Evolutionary conservation across 108 stramenopile species (phyloP).

Genomic region (Skeletonema menzelii): DNA sequence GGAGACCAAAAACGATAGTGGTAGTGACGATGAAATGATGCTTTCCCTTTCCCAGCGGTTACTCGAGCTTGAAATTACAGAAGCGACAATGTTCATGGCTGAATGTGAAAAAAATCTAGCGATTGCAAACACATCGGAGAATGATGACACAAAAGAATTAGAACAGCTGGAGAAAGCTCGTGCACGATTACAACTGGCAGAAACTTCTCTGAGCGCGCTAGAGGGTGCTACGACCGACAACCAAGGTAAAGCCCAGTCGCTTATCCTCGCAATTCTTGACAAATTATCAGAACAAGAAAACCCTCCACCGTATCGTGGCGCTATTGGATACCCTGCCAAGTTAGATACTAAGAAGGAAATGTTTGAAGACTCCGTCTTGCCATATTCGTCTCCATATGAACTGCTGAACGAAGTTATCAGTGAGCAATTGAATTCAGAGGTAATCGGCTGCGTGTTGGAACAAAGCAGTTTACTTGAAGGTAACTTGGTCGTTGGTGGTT

Average conservation of each 20-base stretch:
- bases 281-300: conserved; percentile 35
- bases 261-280: conserved; percentile 22
- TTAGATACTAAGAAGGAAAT: conserved; percentile 49
- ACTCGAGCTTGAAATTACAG: conserved; percentile 67
- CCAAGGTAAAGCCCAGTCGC: conserved; percentile 1
- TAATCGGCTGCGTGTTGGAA: conserved; percentile 81
- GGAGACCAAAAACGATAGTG: conserved; percentile 8
- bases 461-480: conserved; percentile 74
- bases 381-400: conserved; percentile 71
- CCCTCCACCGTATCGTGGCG: conserved; percentile 78
- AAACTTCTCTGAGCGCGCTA: conserved; percentile 25
- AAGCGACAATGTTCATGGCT: conserved; percentile 70
- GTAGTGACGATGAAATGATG: conserved; percentile 30
- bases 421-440: conserved; percentile 75
- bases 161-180: conserved; percentile 32
- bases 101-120: conserved; percentile 69
- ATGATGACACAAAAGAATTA: conserved; percentile 10
- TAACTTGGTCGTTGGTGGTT: conserved; percentile 76
- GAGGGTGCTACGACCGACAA: neutral
- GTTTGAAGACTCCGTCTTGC: conserved; percentile 21
- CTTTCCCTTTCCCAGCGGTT: conserved; percentile 58
- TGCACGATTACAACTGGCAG: conserved; percentile 23
- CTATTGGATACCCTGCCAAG: conserved; percentile 74
- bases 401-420: conserved; percentile 68
- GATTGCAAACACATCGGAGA: conserved; percentile 23